phyloP scores from a whole-genome alignment of 1,284 basidiomycete genomes.

The Testicularia cyperi region DNA sequence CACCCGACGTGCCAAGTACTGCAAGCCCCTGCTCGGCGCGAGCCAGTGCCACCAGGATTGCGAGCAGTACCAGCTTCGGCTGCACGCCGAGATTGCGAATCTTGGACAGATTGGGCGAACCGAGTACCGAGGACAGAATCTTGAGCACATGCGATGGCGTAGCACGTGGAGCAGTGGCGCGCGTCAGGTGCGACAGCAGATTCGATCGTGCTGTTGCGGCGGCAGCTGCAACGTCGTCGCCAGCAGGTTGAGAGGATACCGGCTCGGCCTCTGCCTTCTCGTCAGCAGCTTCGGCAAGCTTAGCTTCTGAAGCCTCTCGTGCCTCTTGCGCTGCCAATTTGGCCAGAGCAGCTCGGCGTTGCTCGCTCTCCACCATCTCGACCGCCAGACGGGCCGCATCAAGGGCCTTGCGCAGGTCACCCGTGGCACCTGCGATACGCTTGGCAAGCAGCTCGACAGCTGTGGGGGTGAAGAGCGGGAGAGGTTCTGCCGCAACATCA shows the following conservation, averaged over 20 bases:
- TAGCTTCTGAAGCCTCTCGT: not conserved
- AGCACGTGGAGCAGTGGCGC: conserved; percentile 46
- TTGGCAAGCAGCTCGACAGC: conserved; percentile 61
- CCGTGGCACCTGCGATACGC: conserved; percentile 61
- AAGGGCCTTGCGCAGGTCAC: conserved; percentile 61
- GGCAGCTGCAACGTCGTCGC: not conserved
- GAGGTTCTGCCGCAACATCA: conserved; percentile 8
- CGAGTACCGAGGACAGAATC: conserved; percentile 54
- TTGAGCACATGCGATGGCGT: conserved; percentile 53
- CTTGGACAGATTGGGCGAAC: conserved; percentile 47
- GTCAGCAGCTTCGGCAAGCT: not conserved
- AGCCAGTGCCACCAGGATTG: conserved; percentile 43
- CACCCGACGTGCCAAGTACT: conserved; percentile 22
- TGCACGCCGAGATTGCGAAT: conserved; percentile 53
- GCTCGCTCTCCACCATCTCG: conserved; percentile 57
- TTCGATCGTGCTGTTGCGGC: conserved; percentile 4
- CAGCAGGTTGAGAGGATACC: no score
- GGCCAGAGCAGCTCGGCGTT: conserved; percentile 34
- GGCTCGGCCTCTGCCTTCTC: conserved; percentile 8
- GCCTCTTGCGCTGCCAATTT: not conserved
- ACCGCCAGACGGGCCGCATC: conserved; percentile 60
- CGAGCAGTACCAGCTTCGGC: conserved; percentile 52
- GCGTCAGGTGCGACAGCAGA: conserved; percentile 39
- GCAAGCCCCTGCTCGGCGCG: conserved; percentile 25
- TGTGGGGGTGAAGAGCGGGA: conserved; percentile 57